phyloP scores from a whole-genome alignment of 2,329 filamentous ascomycete species.

The Dactylellina cionopaga region DNA sequence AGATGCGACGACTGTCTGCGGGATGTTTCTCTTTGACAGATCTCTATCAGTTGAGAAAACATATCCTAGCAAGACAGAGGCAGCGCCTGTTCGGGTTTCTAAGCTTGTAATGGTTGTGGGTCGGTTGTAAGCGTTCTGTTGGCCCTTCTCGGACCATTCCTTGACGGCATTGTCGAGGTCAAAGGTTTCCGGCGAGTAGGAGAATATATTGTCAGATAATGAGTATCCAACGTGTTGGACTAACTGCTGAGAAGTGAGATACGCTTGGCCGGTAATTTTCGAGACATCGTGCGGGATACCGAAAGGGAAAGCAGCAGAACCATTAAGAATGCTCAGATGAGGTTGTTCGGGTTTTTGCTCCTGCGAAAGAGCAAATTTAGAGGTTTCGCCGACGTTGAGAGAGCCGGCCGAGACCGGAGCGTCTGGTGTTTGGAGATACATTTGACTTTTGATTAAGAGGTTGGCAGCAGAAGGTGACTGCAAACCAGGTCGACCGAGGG shows the following conservation, averaged over 20 bases:
- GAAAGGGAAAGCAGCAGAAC: constrained; percentile 55
- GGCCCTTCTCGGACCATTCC: constrained; percentile 75
- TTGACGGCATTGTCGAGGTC: constrained; percentile 86
- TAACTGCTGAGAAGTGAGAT: constrained; percentile 89
- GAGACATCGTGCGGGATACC: constrained; percentile 52
- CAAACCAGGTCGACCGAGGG: constrained; percentile 35
- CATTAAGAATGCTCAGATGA: constrained; percentile 56
- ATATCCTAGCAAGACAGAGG: constrained; percentile 91
- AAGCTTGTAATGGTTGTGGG: constrained; percentile 78
- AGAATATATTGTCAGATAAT: constrained; percentile 88
- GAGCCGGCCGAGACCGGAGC: constrained; percentile 10
- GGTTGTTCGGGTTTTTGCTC: constrained; percentile 42
- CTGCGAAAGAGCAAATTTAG: constrained; percentile 42
- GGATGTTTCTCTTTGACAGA: constrained; percentile 85
- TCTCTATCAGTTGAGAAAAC: constrained; percentile 98
- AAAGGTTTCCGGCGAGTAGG: constrained; percentile 93
- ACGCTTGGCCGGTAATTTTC: constrained; percentile 82
- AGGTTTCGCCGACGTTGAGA: constrained; percentile 33
- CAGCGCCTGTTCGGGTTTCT: constrained; percentile 88
- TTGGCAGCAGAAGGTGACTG: constrained; percentile 43
- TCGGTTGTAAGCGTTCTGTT: constrained; percentile 73
- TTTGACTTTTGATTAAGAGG: constrained; percentile 36
- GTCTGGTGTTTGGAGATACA: constrained; percentile 44
- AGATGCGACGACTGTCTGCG: constrained; percentile 88
- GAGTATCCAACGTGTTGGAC: constrained; percentile 96